phyloP scores from a whole-genome alignment of 2,329 filamentous ascomycete species.

The Penicillium digitatum region DNA sequence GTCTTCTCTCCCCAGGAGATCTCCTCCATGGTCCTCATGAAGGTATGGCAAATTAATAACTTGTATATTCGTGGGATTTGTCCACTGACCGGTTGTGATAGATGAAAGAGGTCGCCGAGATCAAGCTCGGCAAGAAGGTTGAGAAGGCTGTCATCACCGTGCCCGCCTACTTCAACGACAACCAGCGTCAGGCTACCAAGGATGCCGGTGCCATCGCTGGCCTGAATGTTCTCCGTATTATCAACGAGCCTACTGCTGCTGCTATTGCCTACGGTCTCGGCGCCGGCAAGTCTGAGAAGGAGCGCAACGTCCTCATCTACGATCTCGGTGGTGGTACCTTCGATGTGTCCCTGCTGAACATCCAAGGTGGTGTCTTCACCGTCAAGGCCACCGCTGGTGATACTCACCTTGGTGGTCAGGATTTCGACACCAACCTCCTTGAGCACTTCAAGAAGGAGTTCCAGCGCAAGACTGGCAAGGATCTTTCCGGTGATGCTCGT shows the following conservation, averaged over 20 bases:
- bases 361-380: constrained; percentile 98
- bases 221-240: constrained; percentile 98
- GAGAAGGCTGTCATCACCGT: constrained; percentile 99
- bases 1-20: constrained; percentile 97
- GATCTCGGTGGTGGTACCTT: constrained; percentile 99
- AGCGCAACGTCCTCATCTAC: constrained; percentile 99
- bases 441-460: constrained; percentile 98
- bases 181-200: constrained; percentile 99
- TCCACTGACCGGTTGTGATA: constrained; percentile 39
- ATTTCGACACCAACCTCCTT: constrained; percentile 93
- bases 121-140: constrained; percentile 97
- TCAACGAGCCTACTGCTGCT: constrained; percentile 98
- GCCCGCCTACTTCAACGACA: constrained; percentile 99
- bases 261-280: constrained; percentile 98
- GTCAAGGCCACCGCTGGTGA: constrained; percentile 98
- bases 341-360: constrained; percentile 98
- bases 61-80: not conserved
- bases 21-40: constrained; percentile 96
- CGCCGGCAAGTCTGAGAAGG: constrained; percentile 90
- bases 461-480: constrained; percentile 72
- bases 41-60: constrained; percentile 59
- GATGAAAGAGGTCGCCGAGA: constrained; percentile 99
- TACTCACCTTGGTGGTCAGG: constrained; percentile 90
- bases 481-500: constrained; percentile 77
- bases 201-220: constrained; percentile 96